Base-by-base conservation (phyloP, 345 rosid species). In the Corchorus capsularis region DNA sequence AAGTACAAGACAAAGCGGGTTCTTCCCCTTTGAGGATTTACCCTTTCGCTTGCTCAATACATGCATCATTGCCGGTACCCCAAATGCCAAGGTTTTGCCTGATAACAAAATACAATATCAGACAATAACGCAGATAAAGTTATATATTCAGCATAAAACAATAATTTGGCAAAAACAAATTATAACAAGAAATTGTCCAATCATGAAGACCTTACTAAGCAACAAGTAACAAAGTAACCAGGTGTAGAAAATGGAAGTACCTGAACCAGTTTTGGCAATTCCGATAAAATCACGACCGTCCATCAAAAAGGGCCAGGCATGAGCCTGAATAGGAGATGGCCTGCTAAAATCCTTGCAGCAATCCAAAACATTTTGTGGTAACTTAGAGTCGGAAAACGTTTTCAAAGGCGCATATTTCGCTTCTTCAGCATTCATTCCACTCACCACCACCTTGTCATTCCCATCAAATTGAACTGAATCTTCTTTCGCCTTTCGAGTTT, bases 211-310 rank as follows among this genome's bases (percentile, higher is more conserved):
- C 6, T 41, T 65, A 19, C 45, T 43, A 34, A 65, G 55, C 17
- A 46, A 16, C 22, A 67, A 27, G 20, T 14, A 32, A 20, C 61
- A n/a, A 3, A 13, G 20, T 6, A 34, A 41, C 13, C 5, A 22
- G 3, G 35, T 11, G 4, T 1, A 50, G 56, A 65, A 75, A 73
- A 3, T 3, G 8, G 2, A 71, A 76, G 37, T 76, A 95, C 99
- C 99, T 81, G 98, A 96, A n/a, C 99, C 99, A 72, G 99, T 96
- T 43, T 90, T 92, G 0, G 99, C 98, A 77, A 93, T 93, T 32
- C 99, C 98, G 5, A 96, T 90, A 75, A 96, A 89, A 85, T 96
- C 98, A 77, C 99, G 98, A 8, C 91, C 95, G 59, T 90, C 85
- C 78, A 96, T 81, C 85, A 96, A 77, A 83, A 92, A 93, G 3